Conservation (phyloP, 306 rosid genomes). For the Cucurbita maxima region DNA sequence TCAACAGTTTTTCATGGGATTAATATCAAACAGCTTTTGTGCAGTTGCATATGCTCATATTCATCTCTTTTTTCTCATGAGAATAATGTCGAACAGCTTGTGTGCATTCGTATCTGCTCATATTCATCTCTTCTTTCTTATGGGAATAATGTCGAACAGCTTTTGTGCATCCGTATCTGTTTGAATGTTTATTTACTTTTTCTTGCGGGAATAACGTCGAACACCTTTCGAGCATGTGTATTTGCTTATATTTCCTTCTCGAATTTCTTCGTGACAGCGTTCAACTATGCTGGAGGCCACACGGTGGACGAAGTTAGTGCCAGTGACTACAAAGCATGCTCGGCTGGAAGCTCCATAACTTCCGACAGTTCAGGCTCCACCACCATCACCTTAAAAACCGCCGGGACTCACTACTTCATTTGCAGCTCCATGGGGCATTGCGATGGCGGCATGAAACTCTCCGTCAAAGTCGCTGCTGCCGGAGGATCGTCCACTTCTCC, state of each 20-base stretch:
- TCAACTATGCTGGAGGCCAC: slow-evolving; percentile 71
- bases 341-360: slow-evolving; percentile 37
- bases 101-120: neutral
- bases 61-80: neutral
- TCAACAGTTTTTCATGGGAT: neutral
- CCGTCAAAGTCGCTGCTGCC: slow-evolving; percentile 36
- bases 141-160: neutral
- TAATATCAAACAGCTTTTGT: neutral
- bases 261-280: slow-evolving; percentile 18
- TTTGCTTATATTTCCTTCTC: neutral
- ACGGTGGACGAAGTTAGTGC: slow-evolving; percentile 64
- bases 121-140: neutral
- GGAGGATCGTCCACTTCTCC: slow-evolving; percentile 24
- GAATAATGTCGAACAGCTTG: neutral
- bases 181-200: neutral
- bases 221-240: neutral
- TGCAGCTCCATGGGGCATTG: slow-evolving; percentile 58
- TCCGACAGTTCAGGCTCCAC: slow-evolving; percentile 72
- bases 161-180: neutral
- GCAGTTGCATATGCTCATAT: neutral
- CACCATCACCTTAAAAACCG: slow-evolving; percentile 49
- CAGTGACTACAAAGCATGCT: slow-evolving; percentile 63
- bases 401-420: slow-evolving; percentile 70
- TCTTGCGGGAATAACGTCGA: neutral
- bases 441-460: slow-evolving; percentile 74